Evolutionary conservation across 2,329 filamentous ascomycete species (phyloP), one percentile per base, ranked within the genome.

Genomic region (Pestalotiopsis fici): DNA sequence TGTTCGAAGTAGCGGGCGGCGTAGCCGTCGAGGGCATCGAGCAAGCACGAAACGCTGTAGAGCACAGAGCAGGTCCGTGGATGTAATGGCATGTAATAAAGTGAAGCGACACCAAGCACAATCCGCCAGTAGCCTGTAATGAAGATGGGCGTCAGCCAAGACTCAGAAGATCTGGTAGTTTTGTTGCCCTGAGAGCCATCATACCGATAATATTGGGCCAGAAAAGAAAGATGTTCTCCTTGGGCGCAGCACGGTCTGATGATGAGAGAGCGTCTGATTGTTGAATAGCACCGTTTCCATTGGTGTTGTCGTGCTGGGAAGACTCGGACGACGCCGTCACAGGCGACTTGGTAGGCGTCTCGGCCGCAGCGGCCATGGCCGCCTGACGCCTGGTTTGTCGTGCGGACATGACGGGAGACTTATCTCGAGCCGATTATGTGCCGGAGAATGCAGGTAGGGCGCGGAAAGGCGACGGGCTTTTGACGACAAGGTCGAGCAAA

Each of bases 21-120:
- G 74, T 95, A 92, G 74, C 96, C 96, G 78, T 99, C 96, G 71
- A 98, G 88, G 59, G 95, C 96, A 79, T 99, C 96, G 71, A 99
- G 91, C 57, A 98, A 88, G 79, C 96, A 98, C 28, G 95, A 98
- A 68, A 99, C 84, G 78, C 91, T 95, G 86, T 99, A 99, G 65
- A 97, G 89, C 62, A 95, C 81, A 68, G 93, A 95, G 83, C 95
- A 98, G 47, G 95, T 97, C 75, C 95, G 92, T n/a, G 95, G 95
- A 80, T 99, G 96, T 65, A 98, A 89, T 64, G 96, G 95, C 96
- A 99, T 99, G 85, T 98, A 99, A 85, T 98, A 97, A 72, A 99
- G 90, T 31, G 96, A 98, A 60, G 93, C 93, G 75, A 98, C 84
- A 74, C 95, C 94, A 72, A 95, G 88, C 71, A 95, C 83, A 76